Conservation (phyloP, 495 filamentous ascomycete species). For the Penicillium soppii region DNA sequence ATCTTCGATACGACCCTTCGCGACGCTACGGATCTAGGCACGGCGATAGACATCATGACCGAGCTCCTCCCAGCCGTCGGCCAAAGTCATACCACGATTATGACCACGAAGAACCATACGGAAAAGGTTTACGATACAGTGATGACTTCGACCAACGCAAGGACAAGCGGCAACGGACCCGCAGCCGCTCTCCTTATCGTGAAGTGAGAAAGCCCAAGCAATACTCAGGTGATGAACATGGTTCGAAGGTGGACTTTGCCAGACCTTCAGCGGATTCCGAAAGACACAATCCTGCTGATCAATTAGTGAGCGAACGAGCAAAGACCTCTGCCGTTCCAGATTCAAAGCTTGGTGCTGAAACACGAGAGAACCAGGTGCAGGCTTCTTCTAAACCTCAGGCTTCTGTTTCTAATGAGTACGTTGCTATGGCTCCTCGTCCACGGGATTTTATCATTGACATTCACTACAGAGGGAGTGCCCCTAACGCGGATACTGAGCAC, state of each 20-base stretch:
- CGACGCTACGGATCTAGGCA: constrained; percentile 36
- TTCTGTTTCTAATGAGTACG: constrained; percentile 44
- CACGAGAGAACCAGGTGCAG: constrained; percentile 59
- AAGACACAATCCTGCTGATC: constrained; percentile 46
- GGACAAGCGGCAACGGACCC: constrained; percentile 65
- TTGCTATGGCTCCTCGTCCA: constrained; percentile 8
- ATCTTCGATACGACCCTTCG: constrained; percentile 52
- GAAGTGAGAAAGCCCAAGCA: constrained; percentile 43
- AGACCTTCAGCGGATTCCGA: constrained; percentile 21
- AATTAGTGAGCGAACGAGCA: constrained; percentile 69
- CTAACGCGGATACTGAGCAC: constrained; percentile 16
- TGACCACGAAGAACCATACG: constrained; percentile 56
- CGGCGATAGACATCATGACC: constrained; percentile 35
- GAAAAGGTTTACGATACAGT: constrained; percentile 48
- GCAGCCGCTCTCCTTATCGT: constrained; percentile 58
- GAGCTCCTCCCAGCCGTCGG: constrained; percentile 25
- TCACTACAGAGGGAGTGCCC: constrained; percentile 9
- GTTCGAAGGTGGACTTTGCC: constrained; percentile 19
- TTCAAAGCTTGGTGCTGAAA: constrained; percentile 66
- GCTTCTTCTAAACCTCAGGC: constrained; percentile 25
- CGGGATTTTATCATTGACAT: constrained; percentile 9
- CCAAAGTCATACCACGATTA: constrained; percentile 62
- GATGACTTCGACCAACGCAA: constrained; percentile 58
- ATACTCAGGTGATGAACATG: constrained; percentile 40
- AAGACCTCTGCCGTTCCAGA: constrained; percentile 53